phyloP scores from a whole-genome alignment of 805 yeast species.

The Candida krabiensis region DNA sequence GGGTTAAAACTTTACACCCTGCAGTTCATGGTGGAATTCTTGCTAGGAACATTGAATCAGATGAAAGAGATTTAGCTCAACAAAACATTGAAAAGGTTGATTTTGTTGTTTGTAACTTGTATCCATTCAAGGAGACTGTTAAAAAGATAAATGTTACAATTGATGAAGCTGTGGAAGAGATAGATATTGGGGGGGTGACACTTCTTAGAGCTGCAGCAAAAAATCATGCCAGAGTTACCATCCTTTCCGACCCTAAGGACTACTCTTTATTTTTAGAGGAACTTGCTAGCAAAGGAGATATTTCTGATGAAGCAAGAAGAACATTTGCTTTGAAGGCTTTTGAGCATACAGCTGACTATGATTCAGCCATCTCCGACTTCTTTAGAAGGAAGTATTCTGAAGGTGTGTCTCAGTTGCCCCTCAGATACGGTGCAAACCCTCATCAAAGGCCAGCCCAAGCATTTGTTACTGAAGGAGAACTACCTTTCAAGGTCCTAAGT shows the following conservation, averaged over 20 bases:
- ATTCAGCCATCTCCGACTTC: constrained; percentile 91
- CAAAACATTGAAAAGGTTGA: constrained; percentile 96
- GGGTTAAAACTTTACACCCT: constrained; percentile 97
- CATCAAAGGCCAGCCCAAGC: constrained; percentile 99
- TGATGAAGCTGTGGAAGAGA: constrained; percentile 97
- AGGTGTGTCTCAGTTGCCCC: constrained; percentile 82
- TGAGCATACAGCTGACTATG: constrained; percentile 98
- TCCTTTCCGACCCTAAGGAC: constrained; percentile 91
- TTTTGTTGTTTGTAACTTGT: constrained; percentile 94
- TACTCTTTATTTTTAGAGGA: constrained; percentile 86
- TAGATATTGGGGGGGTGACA: constrained; percentile 98
- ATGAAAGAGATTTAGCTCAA: constrained; percentile 81
- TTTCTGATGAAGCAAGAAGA: constrained; percentile 74
- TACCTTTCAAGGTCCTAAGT: constrained; percentile 89
- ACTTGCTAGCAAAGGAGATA: constrained; percentile 61
- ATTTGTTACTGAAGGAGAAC: constrained; percentile 76
- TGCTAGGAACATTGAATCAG: constrained; percentile 89
- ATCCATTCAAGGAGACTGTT: constrained; percentile 97
- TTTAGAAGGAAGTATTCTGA: constrained; percentile 97
- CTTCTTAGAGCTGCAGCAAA: constrained; percentile 97
- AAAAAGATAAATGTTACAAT: constrained; percentile 94
- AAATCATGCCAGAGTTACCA: constrained; percentile 95
- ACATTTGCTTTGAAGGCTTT: constrained; percentile 92
- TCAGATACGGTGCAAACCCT: constrained; percentile 98
- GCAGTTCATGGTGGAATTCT: constrained; percentile 98